Evolutionary conservation across 495 filamentous ascomycete species (phyloP).

Genomic region (Penicillium subrubescens): DNA sequence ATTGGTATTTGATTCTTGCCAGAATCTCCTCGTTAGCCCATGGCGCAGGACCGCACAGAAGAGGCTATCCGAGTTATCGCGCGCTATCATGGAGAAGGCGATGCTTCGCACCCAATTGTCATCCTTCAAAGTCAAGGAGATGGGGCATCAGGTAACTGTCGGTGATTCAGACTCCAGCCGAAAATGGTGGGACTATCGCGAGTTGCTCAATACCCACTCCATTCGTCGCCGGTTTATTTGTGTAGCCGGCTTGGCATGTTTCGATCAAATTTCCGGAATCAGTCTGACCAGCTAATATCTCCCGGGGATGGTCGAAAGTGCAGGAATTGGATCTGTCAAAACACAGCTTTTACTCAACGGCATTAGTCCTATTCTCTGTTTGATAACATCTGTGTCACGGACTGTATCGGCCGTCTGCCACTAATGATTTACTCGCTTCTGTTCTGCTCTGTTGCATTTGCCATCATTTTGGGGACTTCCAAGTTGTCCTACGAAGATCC

Average conservation of each 20-base stretch:
- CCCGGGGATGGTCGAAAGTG: constrained; percentile 35
- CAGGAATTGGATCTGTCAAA: constrained; percentile 38
- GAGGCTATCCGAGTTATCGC: constrained; percentile 51
- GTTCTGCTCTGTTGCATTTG: constrained; percentile 56
- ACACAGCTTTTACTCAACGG: constrained; percentile 58
- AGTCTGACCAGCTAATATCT: constrained; percentile 38
- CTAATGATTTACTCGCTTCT: constrained; percentile 54
- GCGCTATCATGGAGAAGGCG: constrained; percentile 56
- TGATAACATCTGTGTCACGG: constrained; percentile 66
- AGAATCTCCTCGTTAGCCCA: constrained; percentile 42
- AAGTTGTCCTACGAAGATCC: constrained; percentile 34
- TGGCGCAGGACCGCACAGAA: constrained; percentile 52
- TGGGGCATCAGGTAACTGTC: constrained; percentile 51
- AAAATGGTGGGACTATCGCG: constrained; percentile 63
- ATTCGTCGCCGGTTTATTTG: constrained; percentile 60
- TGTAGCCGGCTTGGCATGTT: constrained; percentile 58
- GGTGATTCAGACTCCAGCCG: constrained; percentile 53
- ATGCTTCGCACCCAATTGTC: constrained; percentile 49
- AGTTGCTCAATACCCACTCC: constrained; percentile 58
- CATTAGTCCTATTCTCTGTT: constrained; percentile 62
- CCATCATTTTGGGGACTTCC: constrained; percentile 52
- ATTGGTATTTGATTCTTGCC: constrained; percentile 26
- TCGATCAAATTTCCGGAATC: constrained; percentile 27
- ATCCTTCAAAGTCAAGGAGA: constrained; percentile 60
- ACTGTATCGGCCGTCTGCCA: constrained; percentile 49